Percentiles rank a stretch among this genome's conserved stretches.
phyloP scores from a whole-genome alignment of 2,329 filamentous ascomycete genomes.

The Exophiala calicioides region DNA sequence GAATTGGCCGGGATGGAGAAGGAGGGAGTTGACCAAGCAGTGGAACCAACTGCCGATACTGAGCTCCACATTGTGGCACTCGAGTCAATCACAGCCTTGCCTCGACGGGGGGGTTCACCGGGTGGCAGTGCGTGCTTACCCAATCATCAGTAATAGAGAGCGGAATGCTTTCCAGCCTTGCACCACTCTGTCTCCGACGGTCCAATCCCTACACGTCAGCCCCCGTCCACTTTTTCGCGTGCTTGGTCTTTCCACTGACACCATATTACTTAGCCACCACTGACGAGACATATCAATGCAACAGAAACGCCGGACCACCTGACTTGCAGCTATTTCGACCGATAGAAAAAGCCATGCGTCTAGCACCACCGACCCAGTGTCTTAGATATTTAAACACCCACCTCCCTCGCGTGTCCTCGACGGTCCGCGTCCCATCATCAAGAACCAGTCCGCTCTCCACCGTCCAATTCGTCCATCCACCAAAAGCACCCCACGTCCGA shows the following conservation, averaged over 20 bases:
- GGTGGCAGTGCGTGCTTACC: slow-evolving; percentile 1
- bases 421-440: neutral
- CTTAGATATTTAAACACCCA: slow-evolving; percentile 9
- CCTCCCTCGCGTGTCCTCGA: neutral
- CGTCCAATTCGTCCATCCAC: neutral
- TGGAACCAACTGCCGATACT: neutral
- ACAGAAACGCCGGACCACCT: too few species aligned
- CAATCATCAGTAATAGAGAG: slow-evolving; percentile 3
- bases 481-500: neutral
- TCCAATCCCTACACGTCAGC: too few species aligned
- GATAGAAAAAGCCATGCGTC: slow-evolving; percentile 1
- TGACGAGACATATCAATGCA: too few species aligned
- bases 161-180: slow-evolving; percentile 9
- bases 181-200: too few species aligned
- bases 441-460: neutral
- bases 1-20: too few species aligned
- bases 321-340: neutral
- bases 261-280: too few species aligned
- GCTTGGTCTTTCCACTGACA: neutral
- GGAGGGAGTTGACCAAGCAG: neutral
- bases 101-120: too few species aligned
- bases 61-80: neutral
- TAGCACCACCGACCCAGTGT: neutral
- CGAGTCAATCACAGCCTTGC: neutral
- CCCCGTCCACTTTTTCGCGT: neutral